Conservation (phyloP, 1,284 basidiomycete genomes). For the Chiua sp. region DNA sequence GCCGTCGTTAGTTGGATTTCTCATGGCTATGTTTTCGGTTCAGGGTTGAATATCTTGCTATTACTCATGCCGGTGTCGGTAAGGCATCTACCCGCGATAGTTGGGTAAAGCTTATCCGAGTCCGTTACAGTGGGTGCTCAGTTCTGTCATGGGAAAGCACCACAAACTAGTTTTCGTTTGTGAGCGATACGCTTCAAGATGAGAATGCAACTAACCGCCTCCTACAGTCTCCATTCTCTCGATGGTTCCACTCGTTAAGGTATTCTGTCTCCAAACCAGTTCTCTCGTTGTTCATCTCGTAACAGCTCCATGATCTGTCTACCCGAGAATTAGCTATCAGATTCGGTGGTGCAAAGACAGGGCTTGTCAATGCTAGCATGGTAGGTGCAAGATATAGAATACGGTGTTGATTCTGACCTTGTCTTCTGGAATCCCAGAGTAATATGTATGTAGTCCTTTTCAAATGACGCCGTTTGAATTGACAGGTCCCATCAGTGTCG, state of each 20-base stretch:
- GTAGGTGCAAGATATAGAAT: conserved; percentile 43
- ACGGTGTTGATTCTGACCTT: conserved; percentile 12
- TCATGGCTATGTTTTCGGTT: background rate
- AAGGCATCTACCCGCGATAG: conserved; percentile 25
- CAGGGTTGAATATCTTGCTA: conserved; percentile 72
- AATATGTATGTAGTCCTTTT: conserved; percentile 60
- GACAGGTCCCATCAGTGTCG: conserved; percentile 52
- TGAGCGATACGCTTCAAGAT: conserved; percentile 37
- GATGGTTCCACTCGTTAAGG: conserved; percentile 77
- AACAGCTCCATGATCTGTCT: conserved; percentile 77
- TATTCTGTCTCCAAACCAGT: conserved; percentile 29
- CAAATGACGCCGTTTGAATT: background rate
- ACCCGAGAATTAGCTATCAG: conserved; percentile 78
- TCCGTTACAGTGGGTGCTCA: conserved; percentile 64
- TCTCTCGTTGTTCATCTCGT: conserved; percentile 10
- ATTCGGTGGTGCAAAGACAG: conserved; percentile 79
- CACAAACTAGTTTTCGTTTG: conserved; percentile 70
- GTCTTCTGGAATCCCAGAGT: conserved; percentile 47
- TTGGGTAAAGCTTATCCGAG: conserved; percentile 1
- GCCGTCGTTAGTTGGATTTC: background rate
- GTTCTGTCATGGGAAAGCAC: conserved; percentile 57
- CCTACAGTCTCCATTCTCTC: conserved; percentile 64
- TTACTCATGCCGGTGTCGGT: conserved; percentile 66
- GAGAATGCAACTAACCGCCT: background rate
- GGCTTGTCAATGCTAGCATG: conserved; percentile 84